Conservation (phyloP, 2,329 filamentous ascomycete genomes). For the Emmonsia crescens region DNA sequence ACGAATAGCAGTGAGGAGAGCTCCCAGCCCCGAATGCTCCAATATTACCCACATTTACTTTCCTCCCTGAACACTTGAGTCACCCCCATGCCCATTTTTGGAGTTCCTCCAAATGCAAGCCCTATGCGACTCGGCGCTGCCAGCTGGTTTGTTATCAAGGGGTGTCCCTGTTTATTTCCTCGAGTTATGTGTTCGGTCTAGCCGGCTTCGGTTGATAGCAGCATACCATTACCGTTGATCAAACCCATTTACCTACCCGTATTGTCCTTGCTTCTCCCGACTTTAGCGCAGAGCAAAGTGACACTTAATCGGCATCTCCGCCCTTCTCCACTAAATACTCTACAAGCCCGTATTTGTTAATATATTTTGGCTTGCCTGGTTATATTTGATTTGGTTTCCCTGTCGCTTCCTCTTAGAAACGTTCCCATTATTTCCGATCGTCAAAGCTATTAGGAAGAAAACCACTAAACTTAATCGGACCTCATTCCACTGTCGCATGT, state of each 20-base stretch:
- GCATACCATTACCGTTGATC: not conserved
- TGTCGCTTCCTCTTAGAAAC: not conserved
- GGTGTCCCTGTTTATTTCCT: not conserved
- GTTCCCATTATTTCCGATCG: not conserved
- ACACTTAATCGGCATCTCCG: conserved; percentile 3
- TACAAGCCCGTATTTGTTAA: conserved; percentile 1
- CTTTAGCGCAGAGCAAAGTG: not conserved
- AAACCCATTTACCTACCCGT: not conserved
- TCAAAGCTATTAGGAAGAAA: not conserved
- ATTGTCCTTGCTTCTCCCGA: not conserved
- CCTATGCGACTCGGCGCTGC: not conserved
- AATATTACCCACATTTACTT: not conserved
- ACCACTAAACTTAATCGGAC: conserved; percentile 1
- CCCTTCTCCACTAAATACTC: conserved; percentile 1
- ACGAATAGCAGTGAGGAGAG: not conserved
- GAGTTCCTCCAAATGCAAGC: not conserved
- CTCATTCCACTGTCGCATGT: not conserved
- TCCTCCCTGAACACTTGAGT: not conserved
- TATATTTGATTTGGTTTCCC: not conserved
- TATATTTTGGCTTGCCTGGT: not conserved
- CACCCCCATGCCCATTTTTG: not conserved
- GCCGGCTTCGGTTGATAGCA: not conserved
- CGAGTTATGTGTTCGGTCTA: not conserved
- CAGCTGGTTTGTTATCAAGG: conserved; percentile 1
- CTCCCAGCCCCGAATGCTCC: not conserved